A percentile compares a stretch with the other conserved stretches of the same genome.
phyloP scores from a whole-genome alignment of 768 basidiomycete species.

The Podaxis sp. region DNA sequence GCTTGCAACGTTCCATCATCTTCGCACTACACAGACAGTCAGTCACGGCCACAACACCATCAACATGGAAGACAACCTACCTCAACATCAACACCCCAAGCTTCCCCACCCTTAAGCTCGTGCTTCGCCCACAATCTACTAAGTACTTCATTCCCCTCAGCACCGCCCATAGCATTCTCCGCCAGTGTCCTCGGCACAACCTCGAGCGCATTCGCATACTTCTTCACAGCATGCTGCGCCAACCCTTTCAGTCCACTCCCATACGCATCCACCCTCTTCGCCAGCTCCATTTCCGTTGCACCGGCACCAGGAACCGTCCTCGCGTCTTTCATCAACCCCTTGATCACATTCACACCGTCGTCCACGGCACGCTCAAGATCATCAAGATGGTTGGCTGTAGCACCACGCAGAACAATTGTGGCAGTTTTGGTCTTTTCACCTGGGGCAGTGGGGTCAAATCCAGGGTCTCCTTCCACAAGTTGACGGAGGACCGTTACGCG shows the following conservation, averaged over 20 bases:
- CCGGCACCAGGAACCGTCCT: constrained; percentile 93
- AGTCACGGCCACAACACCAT: background rate
- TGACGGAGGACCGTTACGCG: constrained; percentile 96
- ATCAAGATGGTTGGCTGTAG: constrained; percentile 90
- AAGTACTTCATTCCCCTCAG: constrained; percentile 89
- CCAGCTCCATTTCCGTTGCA: constrained; percentile 91
- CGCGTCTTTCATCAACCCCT: constrained; percentile 85
- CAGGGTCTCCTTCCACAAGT: constrained; percentile 59
- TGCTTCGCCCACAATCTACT: constrained; percentile 90
- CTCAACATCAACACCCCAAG: constrained; percentile 89
- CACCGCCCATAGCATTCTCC: constrained; percentile 91
- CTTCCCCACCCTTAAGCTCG: constrained; percentile 65
- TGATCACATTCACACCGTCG: constrained; percentile 96
- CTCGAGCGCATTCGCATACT: constrained; percentile 86
- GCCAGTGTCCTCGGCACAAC: constrained; percentile 90
- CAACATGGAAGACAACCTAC: constrained; percentile 31
- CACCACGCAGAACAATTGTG: constrained; percentile 93
- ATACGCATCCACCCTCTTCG: constrained; percentile 76
- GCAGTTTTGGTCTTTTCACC: constrained; percentile 83
- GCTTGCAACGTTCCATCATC: constrained; percentile 71
- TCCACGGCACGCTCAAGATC: constrained; percentile 96
- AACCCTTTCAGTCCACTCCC: constrained; percentile 88
- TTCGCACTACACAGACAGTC: constrained; percentile 51
- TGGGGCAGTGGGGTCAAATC: constrained; percentile 44
- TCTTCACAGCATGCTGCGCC: constrained; percentile 88